Evolutionary conservation across 768 basidiomycete species (phyloP), one percentile per base, ranked within the genome.

Genomic region (Lentinula raphanica): DNA sequence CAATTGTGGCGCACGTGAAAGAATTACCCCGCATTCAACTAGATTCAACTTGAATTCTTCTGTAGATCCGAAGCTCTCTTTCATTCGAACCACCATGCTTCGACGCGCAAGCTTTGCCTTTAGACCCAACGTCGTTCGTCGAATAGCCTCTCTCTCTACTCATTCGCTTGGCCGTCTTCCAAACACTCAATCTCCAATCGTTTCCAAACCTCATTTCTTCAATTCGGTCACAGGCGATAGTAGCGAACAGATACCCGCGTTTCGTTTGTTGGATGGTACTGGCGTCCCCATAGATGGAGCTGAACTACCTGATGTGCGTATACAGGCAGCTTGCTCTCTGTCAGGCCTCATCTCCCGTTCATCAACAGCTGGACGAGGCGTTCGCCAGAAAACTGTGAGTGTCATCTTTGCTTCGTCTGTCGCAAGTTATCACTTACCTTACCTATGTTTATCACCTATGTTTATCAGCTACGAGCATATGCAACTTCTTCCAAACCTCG

Each of bases 381-480:
- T 74, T 87, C 62, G 90, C 90, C 9, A 82, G 77, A 54, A 85
- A 74, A 65, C 71, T 94, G 78, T 86, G 61, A 32, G 79, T 72
- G 19, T 21, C 23, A 4, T 38, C 17, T 39, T 54, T 35, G 29
- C 25, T 32, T 42, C 36, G n/a, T 23, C 8, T 27, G 36, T 58
- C 49, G 55, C 42, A 25, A 21, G 21, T 19, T n/a, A 31, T 50
- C 29, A 19, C 21, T 5, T 35, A 46, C 27, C 35, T 55, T 13
- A n/a, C n/a, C n/a, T n/a, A n/a, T n/a, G n/a, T n/a, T n/a, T n/a
- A n/a, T n/a, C n/a, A n/a, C n/a, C n/a, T n/a, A n/a, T n/a, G n/a
- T n/a, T n/a, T n/a, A n/a, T n/a, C 49, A 86, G 86, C 60, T 94
- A 91, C 65, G 85, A 88, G 69, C 74, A 86, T 58, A 93, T 92